A percentile compares a stretch with the other conserved stretches of the same genome.
Conservation (phyloP, 495 filamentous ascomycete genomes). For the Bathelium albidoporum region DNA sequence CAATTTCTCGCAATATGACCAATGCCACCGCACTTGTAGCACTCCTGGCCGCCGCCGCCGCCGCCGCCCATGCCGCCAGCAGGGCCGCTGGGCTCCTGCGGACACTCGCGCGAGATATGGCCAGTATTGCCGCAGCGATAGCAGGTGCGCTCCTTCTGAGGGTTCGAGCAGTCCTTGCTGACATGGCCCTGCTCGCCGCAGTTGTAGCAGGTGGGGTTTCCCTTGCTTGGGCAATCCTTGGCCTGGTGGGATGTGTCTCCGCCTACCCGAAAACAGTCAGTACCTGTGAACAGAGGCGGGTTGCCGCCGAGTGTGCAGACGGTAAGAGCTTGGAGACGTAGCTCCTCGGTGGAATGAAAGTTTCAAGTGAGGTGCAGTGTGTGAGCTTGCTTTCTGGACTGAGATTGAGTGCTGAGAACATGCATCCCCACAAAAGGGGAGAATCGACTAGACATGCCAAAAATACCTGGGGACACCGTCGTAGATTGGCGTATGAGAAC, state of each 20-base stretch:
- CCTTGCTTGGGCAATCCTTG: slow-evolving; percentile 90
- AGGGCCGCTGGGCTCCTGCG: slow-evolving; percentile 37
- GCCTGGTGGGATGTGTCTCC: slow-evolving; percentile 72
- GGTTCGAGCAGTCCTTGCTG: slow-evolving; percentile 85
- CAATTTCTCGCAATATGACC: slow-evolving; percentile 98
- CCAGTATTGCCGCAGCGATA: slow-evolving; percentile 83
- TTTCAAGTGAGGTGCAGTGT: background rate
- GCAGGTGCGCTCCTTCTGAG: slow-evolving; percentile 78
- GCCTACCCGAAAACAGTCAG: slow-evolving; percentile 40
- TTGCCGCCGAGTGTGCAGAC: background rate
- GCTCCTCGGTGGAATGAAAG: background rate
- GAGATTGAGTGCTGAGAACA: background rate
- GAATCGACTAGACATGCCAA: background rate
- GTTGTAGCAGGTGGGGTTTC: slow-evolving; percentile 86
- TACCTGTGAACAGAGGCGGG: background rate
- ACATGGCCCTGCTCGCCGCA: slow-evolving; percentile 83
- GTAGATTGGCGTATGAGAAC: slow-evolving; percentile 6
- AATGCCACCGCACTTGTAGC: slow-evolving; percentile 98
- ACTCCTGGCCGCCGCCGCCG: slow-evolving; percentile 54
- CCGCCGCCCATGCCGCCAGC: slow-evolving; percentile 28
- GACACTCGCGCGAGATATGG: slow-evolving; percentile 91
- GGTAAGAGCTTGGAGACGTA: background rate
- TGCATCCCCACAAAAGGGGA: background rate
- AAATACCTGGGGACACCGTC: background rate
- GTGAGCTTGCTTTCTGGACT: background rate